A percentile compares a stretch with the other conserved stretches of the same genome.
These are phyloP conservation scores for Pterocarpus santalinus DNA, from an alignment of 306 rosid species.

Conservation along the genomic window DNA sequence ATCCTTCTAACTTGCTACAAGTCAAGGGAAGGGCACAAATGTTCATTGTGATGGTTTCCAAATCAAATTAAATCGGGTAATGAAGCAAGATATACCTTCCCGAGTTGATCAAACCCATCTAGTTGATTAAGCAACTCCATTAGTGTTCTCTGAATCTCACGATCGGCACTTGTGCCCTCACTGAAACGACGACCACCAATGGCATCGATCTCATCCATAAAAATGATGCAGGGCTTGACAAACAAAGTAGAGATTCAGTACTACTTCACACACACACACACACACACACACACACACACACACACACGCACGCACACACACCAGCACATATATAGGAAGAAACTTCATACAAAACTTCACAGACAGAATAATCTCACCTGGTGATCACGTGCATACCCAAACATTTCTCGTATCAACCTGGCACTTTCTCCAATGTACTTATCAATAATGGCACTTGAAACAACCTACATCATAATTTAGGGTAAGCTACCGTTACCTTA, in stretches of 20 bases:
- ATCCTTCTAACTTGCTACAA: conserved; percentile 12
- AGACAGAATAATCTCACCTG: conserved; percentile 64
- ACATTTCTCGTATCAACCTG: conserved; percentile 94
- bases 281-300: background rate
- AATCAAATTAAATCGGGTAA: conserved; percentile 6
- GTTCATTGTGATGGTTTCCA: background rate
- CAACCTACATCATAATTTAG: conserved; percentile 66
- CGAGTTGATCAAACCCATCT: conserved; percentile 97
- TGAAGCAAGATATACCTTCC: conserved; percentile 69
- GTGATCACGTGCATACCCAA: conserved; percentile 98
- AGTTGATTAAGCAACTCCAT: conserved; percentile 98
- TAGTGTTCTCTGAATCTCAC: conserved; percentile 96
- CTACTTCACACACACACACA: conserved; percentile 11
- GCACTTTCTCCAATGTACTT: conserved; percentile 98
- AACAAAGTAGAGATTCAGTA: conserved; percentile 38
- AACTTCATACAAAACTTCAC: background rate
- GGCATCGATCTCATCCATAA: conserved; percentile 99
- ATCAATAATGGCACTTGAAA: conserved; percentile 95
- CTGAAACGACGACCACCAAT: conserved; percentile 99
- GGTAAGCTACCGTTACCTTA: conserved; percentile 24
- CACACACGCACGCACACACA: too few species aligned
- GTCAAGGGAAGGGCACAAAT: background rate
- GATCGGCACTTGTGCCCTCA: conserved; percentile 97
- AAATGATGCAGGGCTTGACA: conserved; percentile 94
- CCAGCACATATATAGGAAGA: background rate